Conservation (phyloP, 805 yeast genomes). For the Candida orba region DNA sequence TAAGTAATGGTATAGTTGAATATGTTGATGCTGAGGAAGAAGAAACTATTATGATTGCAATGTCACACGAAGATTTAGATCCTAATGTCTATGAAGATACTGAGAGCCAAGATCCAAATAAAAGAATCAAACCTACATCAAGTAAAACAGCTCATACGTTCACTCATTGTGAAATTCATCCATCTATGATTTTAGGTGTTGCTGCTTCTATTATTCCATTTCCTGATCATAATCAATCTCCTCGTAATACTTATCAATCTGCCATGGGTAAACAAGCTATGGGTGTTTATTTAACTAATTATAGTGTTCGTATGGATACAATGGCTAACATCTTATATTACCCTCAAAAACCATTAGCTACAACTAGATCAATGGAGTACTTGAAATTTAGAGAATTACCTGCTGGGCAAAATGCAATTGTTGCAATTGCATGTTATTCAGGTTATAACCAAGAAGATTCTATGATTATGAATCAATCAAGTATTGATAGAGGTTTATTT, state of each 20-base stretch:
- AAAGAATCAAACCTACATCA: conserved; percentile 70
- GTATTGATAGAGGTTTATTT: conserved; percentile 94
- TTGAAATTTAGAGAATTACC: conserved; percentile 96
- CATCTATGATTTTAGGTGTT: conserved; percentile 97
- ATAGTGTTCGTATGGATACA: conserved; percentile 96
- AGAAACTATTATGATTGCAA: conserved; percentile 96
- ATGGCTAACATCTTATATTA: conserved; percentile 97
- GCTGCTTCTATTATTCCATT: conserved; percentile 98
- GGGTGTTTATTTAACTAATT: conserved; percentile 97
- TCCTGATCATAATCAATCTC: conserved; percentile 99
- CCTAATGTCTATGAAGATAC: conserved; percentile 44
- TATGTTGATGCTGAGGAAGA: conserved; percentile 99
- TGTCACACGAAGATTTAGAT: conserved; percentile 96
- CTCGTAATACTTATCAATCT: conserved; percentile 98
- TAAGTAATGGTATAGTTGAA: conserved; percentile 84
- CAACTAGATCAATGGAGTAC: conserved; percentile 96
- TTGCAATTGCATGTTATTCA: conserved; percentile 95
- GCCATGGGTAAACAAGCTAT: conserved; percentile 99
- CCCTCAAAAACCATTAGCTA: conserved; percentile 97
- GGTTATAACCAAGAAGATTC: conserved; percentile 99
- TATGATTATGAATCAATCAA: conserved; percentile 98
- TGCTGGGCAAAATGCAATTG: conserved; percentile 98
- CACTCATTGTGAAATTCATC: conserved; percentile 98
- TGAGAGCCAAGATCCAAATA: conserved; percentile 41
- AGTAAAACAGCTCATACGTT: conserved; percentile 69